Base-by-base conservation (phyloP, 805 yeast genomes). In the Nakazawaea peltata region DNA sequence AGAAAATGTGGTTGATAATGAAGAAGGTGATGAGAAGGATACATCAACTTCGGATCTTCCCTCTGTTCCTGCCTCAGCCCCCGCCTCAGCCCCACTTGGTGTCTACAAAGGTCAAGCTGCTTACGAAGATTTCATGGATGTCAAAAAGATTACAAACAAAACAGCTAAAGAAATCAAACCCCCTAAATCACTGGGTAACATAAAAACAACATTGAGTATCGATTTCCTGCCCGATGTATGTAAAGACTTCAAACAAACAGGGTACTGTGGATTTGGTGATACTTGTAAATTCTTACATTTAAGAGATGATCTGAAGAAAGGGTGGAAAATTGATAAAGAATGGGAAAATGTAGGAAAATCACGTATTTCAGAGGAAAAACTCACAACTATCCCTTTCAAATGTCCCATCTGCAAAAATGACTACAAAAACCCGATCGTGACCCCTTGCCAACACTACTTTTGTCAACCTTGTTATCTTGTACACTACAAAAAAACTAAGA, bases 191-290 rank as follows among this genome's bases (percentile, higher is more conserved):
- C 53, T 66, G 1, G 33, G 71, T 0, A 70, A 70, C 47, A 67
- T 88, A 19, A 66, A 74, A 30, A 68, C 79, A 10, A 81, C 87
- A 0, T 77, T 84, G 0, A 62, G 78, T 2, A 68, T 81, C 26
- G 98, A 92, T 50, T 92, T 79, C 50, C 95, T 85, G 52, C 88
- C 94, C 1, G 97, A 92, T 50, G 79, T 92, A 2, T 92, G 98
- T 53, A 92, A 90, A 50, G 97, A 92, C 55, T 92, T 71, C 55
- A 71, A 76, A 40, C 82, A 81, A 45, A 88, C 94, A 0, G 99
- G 98, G 0, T 88, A 77, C 51, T 92, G 98, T 66, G 97, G 97
- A 5, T 92, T 81, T 53, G 99, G 99, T 7, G 98, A 92, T 48
- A 81, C 92, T 24, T 92, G 99, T 62, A 92, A 92, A 59, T 92